Evolutionary conservation across 73 alveolate genomes (phyloP).

Genomic region (Paramecium sexaurelia): DNA sequence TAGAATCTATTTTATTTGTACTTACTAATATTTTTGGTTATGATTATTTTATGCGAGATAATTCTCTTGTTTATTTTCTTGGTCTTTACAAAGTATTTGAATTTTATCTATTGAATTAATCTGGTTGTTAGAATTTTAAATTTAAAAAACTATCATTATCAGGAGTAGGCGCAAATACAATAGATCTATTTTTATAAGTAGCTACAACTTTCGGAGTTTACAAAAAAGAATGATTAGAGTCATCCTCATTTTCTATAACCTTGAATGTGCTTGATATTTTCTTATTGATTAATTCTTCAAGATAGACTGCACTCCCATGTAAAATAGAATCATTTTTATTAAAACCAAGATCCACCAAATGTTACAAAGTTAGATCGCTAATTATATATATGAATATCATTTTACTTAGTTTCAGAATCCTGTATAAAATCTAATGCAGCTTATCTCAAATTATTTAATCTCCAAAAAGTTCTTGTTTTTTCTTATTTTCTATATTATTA

Average conservation of each 20-base stretch:
- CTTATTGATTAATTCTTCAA: background rate
- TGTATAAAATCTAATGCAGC: background rate
- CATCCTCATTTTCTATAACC: background rate
- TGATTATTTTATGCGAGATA: background rate
- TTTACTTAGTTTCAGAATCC: background rate
- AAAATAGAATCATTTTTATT: background rate
- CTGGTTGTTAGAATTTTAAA: background rate
- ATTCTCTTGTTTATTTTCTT: background rate
- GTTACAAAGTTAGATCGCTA: background rate
- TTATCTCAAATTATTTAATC: background rate
- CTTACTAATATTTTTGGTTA: background rate
- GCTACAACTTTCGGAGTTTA: background rate
- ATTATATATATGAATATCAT: background rate
- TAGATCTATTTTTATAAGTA: background rate
- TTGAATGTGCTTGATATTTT: background rate
- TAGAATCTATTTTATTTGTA: background rate
- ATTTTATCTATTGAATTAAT: background rate
- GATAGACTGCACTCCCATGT: background rate
- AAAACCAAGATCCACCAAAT: background rate
- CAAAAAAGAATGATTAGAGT: background rate
- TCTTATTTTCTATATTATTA: background rate
- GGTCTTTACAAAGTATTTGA: background rate
- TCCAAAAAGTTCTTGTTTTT: background rate
- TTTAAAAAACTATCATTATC: background rate
- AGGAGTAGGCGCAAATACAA: background rate